phyloP scores from a whole-genome alignment of 164 flowering plant genomes.

The Taxillus chinensis region DNA sequence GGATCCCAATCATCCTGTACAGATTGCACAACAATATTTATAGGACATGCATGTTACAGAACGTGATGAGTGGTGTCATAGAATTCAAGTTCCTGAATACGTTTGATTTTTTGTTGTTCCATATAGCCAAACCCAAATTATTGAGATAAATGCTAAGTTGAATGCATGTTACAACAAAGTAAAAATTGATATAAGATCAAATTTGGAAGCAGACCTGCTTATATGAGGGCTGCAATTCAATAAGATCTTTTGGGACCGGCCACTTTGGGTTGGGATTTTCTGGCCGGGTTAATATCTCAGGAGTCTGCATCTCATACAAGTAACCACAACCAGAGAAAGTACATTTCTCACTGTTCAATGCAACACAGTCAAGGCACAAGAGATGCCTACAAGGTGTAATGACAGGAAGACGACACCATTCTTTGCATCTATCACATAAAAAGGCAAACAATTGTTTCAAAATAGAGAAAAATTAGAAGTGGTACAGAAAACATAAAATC shows the following conservation, averaged over 20 bases:
- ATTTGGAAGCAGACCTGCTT: slow-evolving; percentile 47
- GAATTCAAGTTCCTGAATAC: no score
- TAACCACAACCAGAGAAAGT: slow-evolving; percentile 73
- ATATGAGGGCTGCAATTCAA: slow-evolving; percentile 96
- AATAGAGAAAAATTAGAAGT: neutral
- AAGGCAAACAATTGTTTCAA: slow-evolving; percentile 6
- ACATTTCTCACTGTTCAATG: slow-evolving; percentile 75
- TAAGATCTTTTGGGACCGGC: slow-evolving; percentile 99
- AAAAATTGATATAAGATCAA: neutral
- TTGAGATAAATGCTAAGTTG: no score
- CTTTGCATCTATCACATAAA: slow-evolving; percentile 51
- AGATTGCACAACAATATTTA: neutral
- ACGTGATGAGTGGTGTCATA: no score
- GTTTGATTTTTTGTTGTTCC: no score
- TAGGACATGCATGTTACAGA: no score
- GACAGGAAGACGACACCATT: slow-evolving; percentile 93
- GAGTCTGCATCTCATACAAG: slow-evolving; percentile 85
- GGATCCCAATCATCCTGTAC: slow-evolving; percentile 93
- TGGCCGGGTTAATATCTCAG: slow-evolving; percentile 76
- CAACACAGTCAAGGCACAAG: slow-evolving; percentile 85
- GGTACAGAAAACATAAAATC: neutral
- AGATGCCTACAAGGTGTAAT: slow-evolving; percentile 96
- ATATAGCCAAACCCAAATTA: no score
- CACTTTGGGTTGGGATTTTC: slow-evolving; percentile 97
- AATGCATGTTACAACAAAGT: neutral